Percentiles rank a stretch among this genome's conserved stretches.
These are phyloP conservation scores for Priceomyces castillae DNA, from an alignment of 805 yeast species.

Conservation along the genomic window DNA sequence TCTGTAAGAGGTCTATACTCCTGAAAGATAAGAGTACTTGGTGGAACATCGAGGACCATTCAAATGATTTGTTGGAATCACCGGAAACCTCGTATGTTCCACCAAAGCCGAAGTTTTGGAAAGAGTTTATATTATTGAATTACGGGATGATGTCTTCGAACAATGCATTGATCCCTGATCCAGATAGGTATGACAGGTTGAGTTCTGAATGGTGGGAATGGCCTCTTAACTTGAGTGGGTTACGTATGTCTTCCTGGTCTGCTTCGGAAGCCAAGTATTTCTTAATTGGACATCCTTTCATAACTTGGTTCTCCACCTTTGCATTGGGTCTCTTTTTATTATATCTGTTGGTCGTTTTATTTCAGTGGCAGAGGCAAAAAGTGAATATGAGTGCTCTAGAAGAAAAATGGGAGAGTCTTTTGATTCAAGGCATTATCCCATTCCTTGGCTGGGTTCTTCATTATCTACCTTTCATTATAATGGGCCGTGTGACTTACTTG, in stretches of 20 bases:
- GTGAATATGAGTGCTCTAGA: constrained; percentile 20
- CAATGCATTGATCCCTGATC: constrained; percentile 76
- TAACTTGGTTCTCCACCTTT: constrained; percentile 55
- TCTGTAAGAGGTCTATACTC: constrained; percentile 56
- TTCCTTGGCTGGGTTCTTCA: constrained; percentile 40
- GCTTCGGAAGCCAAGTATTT: constrained; percentile 58
- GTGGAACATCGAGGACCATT: constrained; percentile 80
- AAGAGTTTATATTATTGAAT: constrained; percentile 71
- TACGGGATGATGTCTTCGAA: constrained; percentile 88
- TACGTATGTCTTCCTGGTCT: constrained; percentile 74
- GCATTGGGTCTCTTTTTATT: constrained; percentile 21
- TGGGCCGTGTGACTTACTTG: constrained; percentile 44
- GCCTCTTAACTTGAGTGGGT: constrained; percentile 77
- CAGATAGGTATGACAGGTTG: constrained; percentile 67
- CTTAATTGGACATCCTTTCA: constrained; percentile 73
- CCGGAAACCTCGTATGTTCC: constrained; percentile 34
- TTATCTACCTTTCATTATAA: constrained; percentile 38
- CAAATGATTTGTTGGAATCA: constrained; percentile 43
- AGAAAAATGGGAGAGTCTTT: constrained; percentile 23
- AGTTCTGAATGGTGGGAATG: constrained; percentile 84
- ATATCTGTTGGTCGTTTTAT: constrained; percentile 16
- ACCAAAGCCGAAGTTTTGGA: constrained; percentile 53
- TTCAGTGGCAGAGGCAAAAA: constrained; percentile 35
- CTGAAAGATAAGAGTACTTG: constrained; percentile 61
- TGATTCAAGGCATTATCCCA: constrained; percentile 35